These are phyloP conservation scores for Blepharisma stoltei DNA, from an alignment of 73 alveolate genomes.

Conservation along the genomic window DNA sequence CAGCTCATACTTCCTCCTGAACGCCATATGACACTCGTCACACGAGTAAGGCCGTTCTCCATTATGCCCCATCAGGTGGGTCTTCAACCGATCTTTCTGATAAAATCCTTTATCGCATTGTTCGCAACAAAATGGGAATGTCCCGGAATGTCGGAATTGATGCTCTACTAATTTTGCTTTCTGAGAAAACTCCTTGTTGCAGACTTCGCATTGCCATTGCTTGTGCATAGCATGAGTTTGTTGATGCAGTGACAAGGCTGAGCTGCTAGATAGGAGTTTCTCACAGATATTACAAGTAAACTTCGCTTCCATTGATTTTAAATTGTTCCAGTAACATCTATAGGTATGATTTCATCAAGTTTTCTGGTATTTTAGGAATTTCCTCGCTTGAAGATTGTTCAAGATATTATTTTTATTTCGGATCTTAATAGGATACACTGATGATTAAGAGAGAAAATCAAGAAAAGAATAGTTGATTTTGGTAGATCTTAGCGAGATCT, in stretches of 20 bases:
- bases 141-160: background rate
- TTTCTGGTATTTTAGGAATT: too few relatives aligned
- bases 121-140: background rate
- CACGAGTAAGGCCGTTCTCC: background rate
- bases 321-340: too few relatives aligned
- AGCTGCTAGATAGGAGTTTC: too few relatives aligned
- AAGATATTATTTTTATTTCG: too few relatives aligned
- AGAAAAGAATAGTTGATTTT: too few relatives aligned
- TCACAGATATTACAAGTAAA: too few relatives aligned
- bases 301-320: too few relatives aligned
- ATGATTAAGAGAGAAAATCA: too few relatives aligned
- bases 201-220: background rate
- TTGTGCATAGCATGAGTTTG: background rate
- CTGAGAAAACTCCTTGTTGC: constrained; percentile 18
- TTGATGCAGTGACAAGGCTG: background rate
- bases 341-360: too few relatives aligned
- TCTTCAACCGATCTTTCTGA: constrained; percentile 18
- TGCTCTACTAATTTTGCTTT: constrained; percentile 26
- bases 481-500: too few relatives aligned
- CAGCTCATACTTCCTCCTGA: constrained; percentile 21
- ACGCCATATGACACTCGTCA: background rate
- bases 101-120: background rate
- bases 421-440: too few relatives aligned
- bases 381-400: too few relatives aligned
- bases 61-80: constrained; percentile 9